Evolutionary conservation across 768 basidiomycete genomes (phyloP).

Genomic region (Naganishia antarctica): DNA sequence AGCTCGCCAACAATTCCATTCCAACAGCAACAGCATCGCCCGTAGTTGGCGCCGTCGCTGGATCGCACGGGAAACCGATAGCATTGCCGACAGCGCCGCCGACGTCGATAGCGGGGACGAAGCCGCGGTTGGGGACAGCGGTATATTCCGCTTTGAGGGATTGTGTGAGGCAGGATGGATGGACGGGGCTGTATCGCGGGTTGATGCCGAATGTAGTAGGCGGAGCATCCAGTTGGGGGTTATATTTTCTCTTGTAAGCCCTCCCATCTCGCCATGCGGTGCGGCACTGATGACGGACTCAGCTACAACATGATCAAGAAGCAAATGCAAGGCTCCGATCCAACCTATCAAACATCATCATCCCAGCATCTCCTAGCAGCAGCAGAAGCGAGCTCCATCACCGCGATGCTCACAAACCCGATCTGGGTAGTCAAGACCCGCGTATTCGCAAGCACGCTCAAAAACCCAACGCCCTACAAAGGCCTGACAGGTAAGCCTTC

Average conservation of each 20-base stretch:
- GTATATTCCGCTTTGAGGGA: constrained; percentile 69
- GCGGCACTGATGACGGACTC: not conserved
- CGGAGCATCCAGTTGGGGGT: constrained; percentile 92
- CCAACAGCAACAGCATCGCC: not conserved
- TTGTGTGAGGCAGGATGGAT: constrained; percentile 70
- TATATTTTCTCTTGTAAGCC: constrained; percentile 94
- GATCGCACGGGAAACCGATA: not conserved
- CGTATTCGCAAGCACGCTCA: constrained; percentile 77
- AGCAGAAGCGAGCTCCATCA: constrained; percentile 94
- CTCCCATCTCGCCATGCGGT: not conserved
- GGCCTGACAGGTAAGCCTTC: not conserved
- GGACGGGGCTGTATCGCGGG: constrained; percentile 83
- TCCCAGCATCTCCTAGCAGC: constrained; percentile 79
- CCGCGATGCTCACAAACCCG: constrained; percentile 91
- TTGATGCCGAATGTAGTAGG: constrained; percentile 85
- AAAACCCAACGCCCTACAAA: constrained; percentile 32
- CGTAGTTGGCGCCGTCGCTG: not conserved
- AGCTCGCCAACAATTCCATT: constrained; percentile 66
- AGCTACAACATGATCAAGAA: constrained; percentile 94
- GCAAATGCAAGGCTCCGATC: constrained; percentile 60
- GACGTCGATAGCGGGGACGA: constrained; percentile 21
- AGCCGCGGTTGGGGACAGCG: constrained; percentile 51
- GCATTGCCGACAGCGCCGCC: not conserved
- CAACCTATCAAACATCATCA: constrained; percentile 64
- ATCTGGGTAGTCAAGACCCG: constrained; percentile 97